Conservation (phyloP, 768 basidiomycete species). For the Mycena pura region DNA sequence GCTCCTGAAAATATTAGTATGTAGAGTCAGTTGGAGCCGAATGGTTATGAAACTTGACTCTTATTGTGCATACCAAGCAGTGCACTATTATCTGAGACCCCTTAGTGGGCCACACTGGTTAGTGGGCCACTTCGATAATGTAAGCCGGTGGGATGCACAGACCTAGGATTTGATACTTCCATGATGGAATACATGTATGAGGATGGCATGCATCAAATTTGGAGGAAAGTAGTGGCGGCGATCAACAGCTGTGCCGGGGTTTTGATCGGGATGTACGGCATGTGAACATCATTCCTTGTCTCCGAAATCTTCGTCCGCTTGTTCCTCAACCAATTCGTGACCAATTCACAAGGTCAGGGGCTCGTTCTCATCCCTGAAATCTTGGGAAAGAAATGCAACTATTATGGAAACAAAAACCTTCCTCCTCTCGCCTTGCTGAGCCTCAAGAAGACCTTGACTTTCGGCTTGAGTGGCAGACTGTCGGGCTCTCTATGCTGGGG, state of each 20-base stretch:
- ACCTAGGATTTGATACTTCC: not conserved
- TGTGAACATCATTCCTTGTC: no score
- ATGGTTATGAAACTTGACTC: no score
- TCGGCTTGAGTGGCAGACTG: no score
- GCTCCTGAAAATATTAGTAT: no score
- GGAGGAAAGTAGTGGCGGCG: not conserved
- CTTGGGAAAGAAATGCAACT: not conserved
- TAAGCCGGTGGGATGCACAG: not conserved
- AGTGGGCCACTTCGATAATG: not conserved
- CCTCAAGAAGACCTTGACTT: not conserved
- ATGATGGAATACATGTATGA: not conserved
- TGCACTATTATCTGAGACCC: not conserved
- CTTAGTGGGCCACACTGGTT: no score
- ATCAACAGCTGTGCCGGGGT: no score
- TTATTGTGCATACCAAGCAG: not conserved
- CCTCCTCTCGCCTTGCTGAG: not conserved
- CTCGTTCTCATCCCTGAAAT: not conserved
- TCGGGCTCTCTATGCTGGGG: not conserved
- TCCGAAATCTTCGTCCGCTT: no score
- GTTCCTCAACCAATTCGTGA: no score
- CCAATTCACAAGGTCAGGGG: no score
- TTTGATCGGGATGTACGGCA: no score
- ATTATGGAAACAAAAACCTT: not conserved
- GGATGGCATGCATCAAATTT: not conserved
- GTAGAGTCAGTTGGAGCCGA: no score